A percentile compares a stretch with the other conserved stretches of the same genome.
Evolutionary conservation across 1,284 basidiomycete species (phyloP).

Genomic region (Phylloboletellus chloephorus): DNA sequence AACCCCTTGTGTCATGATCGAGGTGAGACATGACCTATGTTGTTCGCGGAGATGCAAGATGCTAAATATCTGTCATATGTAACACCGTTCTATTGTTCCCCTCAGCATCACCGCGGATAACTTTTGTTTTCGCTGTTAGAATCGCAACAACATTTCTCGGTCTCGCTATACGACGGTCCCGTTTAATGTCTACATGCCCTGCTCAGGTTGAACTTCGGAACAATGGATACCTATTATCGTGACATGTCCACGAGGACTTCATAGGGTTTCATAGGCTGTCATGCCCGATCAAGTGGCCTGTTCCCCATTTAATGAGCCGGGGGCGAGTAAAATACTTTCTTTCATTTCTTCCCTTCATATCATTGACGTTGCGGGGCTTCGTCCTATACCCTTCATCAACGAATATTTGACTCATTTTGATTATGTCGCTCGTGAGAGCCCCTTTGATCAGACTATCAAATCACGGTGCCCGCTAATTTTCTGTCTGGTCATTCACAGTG

Average conservation of each 20-base stretch:
- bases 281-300: slow-evolving; percentile 9
- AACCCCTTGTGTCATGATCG: slow-evolving; percentile 23
- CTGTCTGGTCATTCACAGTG: slow-evolving; percentile 17
- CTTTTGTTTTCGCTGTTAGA: slow-evolving; percentile 24
- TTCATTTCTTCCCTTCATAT: slow-evolving; percentile 10
- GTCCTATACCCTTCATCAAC: slow-evolving; percentile 30
- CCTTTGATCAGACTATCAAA: neutral
- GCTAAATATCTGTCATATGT: slow-evolving; percentile 6
- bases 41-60: slow-evolving; percentile 14
- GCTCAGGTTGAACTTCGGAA: slow-evolving; percentile 8
- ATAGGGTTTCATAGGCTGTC: slow-evolving; percentile 3
- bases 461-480: slow-evolving; percentile 2
- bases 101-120: slow-evolving; percentile 4
- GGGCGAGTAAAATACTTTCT: neutral
- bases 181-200: slow-evolving; percentile 6
- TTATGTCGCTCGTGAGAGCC: slow-evolving; percentile 26
- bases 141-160: slow-evolving; percentile 7
- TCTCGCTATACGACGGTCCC: slow-evolving; percentile 7
- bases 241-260: slow-evolving; percentile 7
- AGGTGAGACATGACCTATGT: slow-evolving; percentile 30
- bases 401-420: slow-evolving; percentile 3
- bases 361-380: slow-evolving; percentile 37
- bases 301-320: slow-evolving; percentile 22
- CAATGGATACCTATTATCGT: slow-evolving; percentile 18
- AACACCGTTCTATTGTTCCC: slow-evolving; percentile 23